These are phyloP conservation scores for Eucalyptus curtisii DNA, from an alignment of 345 rosid species.

Conservation along the genomic window DNA sequence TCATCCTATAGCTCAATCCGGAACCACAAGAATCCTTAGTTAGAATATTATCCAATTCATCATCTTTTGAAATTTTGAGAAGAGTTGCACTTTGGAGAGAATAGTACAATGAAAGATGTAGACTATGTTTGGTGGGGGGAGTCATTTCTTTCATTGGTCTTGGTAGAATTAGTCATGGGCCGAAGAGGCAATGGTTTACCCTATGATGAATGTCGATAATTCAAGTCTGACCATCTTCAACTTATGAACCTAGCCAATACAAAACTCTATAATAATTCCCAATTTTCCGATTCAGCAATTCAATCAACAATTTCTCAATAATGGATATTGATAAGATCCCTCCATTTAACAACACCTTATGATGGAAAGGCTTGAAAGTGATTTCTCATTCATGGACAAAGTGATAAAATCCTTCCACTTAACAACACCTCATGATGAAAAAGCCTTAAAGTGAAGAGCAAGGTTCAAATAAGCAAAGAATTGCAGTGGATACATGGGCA, in stretches of 20 bases:
- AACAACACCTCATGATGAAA: background rate
- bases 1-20: accelerated
- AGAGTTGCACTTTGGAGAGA: background rate
- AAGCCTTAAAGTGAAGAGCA: background rate
- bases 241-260: background rate
- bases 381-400: background rate
- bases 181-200: background rate
- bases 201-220: background rate
- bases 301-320: background rate
- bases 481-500: background rate
- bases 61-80: background rate
- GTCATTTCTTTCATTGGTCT: background rate
- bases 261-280: background rate
- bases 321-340: background rate
- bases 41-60: background rate
- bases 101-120: background rate
- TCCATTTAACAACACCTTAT: background rate
- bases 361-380: background rate
- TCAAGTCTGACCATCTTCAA: background rate
- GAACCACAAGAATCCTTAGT: background rate
- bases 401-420: background rate
- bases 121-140: background rate
- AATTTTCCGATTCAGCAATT: background rate
- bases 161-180: background rate
- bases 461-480: background rate